phyloP scores from a whole-genome alignment of 2,329 filamentous ascomycete species.

The Aspergillus neotritici region DNA sequence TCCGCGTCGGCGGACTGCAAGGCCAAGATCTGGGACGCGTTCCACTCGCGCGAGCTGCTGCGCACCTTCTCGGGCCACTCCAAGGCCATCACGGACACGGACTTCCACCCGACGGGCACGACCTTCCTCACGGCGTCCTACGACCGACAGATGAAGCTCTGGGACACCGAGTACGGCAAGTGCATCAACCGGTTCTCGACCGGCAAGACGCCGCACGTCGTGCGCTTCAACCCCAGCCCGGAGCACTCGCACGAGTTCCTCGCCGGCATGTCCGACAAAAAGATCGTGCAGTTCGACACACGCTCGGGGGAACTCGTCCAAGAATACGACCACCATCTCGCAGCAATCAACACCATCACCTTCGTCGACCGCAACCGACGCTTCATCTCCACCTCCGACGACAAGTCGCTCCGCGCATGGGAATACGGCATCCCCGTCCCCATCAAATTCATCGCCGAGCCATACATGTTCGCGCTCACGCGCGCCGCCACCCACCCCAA shows the following conservation, averaged over 20 bases:
- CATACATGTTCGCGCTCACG: constrained; percentile 96
- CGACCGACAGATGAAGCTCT: constrained; percentile 93
- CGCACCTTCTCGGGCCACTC: constrained; percentile 87
- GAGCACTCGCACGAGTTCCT: constrained; percentile 83
- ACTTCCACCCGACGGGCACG: constrained; percentile 75
- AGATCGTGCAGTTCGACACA: constrained; percentile 95
- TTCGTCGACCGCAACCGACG: constrained; percentile 92
- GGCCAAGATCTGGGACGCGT: constrained; percentile 91
- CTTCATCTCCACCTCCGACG: constrained; percentile 97
- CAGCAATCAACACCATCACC: constrained; percentile 95
- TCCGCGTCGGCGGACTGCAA: constrained; percentile 87
- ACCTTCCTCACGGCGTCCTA: constrained; percentile 89
- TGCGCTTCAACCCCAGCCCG: constrained; percentile 81
- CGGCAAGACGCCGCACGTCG: constrained; percentile 89
- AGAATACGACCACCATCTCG: constrained; percentile 96
- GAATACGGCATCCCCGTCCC: constrained; percentile 98
- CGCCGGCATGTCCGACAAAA: constrained; percentile 97
- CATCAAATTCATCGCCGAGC: constrained; percentile 96
- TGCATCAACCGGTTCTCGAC: constrained; percentile 86
- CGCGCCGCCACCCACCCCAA: constrained; percentile 77
- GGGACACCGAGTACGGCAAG: constrained; percentile 92
- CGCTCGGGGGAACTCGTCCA: constrained; percentile 78
- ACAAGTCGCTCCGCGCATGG: constrained; percentile 94
- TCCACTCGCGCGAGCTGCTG: constrained; percentile 80
- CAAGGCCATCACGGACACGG: constrained; percentile 83